Conservation (phyloP, 2,329 filamentous ascomycete species). For the Fusarium mexicanum region DNA sequence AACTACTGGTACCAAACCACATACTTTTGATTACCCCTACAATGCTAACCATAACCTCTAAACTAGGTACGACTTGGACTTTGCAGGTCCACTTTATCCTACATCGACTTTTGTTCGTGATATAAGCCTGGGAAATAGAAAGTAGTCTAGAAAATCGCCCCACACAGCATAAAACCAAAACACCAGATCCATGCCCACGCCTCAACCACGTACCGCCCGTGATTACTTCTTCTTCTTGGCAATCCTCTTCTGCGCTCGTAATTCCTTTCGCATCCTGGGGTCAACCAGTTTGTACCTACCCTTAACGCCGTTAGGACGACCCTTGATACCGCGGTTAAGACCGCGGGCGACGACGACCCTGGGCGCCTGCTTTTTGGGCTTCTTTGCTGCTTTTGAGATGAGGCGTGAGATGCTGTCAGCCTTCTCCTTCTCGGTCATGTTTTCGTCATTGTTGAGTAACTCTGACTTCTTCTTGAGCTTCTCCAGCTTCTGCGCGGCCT, state of each 20-base stretch:
- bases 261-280: conserved; percentile 85
- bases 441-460: conserved; percentile 86
- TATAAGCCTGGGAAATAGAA: conserved; percentile 39
- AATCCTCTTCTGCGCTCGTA: conserved; percentile 83
- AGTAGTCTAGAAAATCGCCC: conserved; percentile 8
- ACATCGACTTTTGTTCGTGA: conserved; percentile 64
- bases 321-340: conserved; percentile 83
- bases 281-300: conserved; percentile 90
- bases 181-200: conserved; percentile 19
- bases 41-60: conserved; percentile 3
- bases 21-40: neutral
- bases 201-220: neutral
- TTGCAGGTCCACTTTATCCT: conserved; percentile 74
- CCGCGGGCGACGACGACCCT: conserved; percentile 91
- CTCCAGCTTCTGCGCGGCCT: conserved; percentile 88
- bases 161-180: conserved; percentile 20
- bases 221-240: conserved; percentile 72
- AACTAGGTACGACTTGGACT: conserved; percentile 81
- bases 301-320: conserved; percentile 90
- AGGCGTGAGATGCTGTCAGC: conserved; percentile 83
- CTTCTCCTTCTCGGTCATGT: conserved; percentile 96
- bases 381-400: conserved; percentile 85
- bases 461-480: conserved; percentile 98
- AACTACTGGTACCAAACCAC: conserved; percentile 76
- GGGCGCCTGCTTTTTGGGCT: conserved; percentile 81